Base-by-base conservation (phyloP, 2,329 filamentous ascomycete species). In the Coniochaeta sp. region DNA sequence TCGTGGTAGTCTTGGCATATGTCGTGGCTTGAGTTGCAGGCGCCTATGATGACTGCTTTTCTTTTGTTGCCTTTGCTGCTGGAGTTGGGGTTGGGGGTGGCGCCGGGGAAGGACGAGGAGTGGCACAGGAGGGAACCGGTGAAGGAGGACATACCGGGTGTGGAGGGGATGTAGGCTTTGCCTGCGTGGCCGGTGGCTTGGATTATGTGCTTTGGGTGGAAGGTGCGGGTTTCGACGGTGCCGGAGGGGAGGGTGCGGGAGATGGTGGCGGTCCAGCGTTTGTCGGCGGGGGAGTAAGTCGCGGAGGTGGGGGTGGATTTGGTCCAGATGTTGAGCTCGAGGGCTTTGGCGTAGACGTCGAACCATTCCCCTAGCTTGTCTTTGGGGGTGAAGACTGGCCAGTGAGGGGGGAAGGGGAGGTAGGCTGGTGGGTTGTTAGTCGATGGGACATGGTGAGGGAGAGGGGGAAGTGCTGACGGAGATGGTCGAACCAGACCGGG, bases 1-100 rank as follows among this genome's bases (percentile, higher is more conserved):
- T 87, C 83, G 31, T 78, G 74, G 58, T 77, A 87, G 55, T 87
- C 82, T 52, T 87, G 83, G 0, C 82, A 79, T 51, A 87, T 87
- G 56, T 88, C 85, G 58, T 86, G 82, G 6, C 74, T 82, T 0
- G 82, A 86, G 64, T 87, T 88, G 64, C 84, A 86, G 1, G 79
- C 82, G 1, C 85, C 86, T 0, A 89, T 73, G 0, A 89, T 78
- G 1, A 87, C 67, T 0, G 80, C 84, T 54, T 79, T n/a, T 16
- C 20, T 24, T 24, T 4, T 22, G 16, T 12, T 38, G 33, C 33
- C n/a, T n/a, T 4, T 38, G 33, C 13, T 22, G 61, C n/a, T n/a
- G n/a, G n/a, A n/a, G n/a, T n/a, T n/a, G n/a, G n/a, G n/a, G n/a
- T 82, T 84, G 1, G 76, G 76, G 16, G 71, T 64, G 27, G 51